Percentiles rank a stretch among this genome's conserved stretches.
phyloP scores from a whole-genome alignment of 2,329 filamentous ascomycete genomes.

The Xylariaceae sp. region DNA sequence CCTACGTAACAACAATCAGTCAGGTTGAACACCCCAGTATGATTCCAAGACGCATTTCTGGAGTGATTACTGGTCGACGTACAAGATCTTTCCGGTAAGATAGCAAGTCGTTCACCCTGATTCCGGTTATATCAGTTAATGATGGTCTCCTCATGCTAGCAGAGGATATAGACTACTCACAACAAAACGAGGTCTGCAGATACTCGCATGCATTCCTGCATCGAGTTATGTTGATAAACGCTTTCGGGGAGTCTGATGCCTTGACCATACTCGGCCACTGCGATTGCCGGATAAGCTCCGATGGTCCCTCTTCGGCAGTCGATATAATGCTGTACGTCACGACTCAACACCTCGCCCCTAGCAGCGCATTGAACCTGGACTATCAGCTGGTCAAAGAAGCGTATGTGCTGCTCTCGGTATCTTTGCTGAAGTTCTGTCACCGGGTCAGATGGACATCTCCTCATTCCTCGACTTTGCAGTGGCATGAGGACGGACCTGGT shows the following conservation, averaged over 20 bases:
- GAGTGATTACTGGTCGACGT: not conserved
- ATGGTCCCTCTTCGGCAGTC: slow-evolving; percentile 13
- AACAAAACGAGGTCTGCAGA: slow-evolving; percentile 13
- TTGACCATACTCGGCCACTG: slow-evolving; percentile 6
- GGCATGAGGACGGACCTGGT: slow-evolving; percentile 5
- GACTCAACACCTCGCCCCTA: slow-evolving; percentile 4
- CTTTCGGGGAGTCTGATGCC: slow-evolving; percentile 6
- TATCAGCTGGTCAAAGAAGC: slow-evolving; percentile 14
- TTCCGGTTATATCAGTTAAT: not conserved
- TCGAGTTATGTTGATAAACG: slow-evolving; percentile 6
- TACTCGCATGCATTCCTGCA: slow-evolving; percentile 15
- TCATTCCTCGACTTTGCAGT: not conserved
- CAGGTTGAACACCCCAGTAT: not conserved
- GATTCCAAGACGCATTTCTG: not conserved
- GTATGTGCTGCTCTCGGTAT: slow-evolving; percentile 10
- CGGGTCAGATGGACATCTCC: not conserved
- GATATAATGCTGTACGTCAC: slow-evolving; percentile 11
- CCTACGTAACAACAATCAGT: slow-evolving; percentile 3
- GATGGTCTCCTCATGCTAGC: not conserved
- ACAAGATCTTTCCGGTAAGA: slow-evolving; percentile 13
- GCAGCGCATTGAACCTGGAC: slow-evolving; percentile 8
- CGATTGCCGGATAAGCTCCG: slow-evolving; percentile 11
- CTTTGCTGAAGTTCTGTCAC: slow-evolving; percentile 13
- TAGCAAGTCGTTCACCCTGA: slow-evolving; percentile 10
- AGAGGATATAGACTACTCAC: slow-evolving; percentile 4